phyloP scores from a whole-genome alignment of 208 protist genomes.

The Trichomonas gallinae region DNA sequence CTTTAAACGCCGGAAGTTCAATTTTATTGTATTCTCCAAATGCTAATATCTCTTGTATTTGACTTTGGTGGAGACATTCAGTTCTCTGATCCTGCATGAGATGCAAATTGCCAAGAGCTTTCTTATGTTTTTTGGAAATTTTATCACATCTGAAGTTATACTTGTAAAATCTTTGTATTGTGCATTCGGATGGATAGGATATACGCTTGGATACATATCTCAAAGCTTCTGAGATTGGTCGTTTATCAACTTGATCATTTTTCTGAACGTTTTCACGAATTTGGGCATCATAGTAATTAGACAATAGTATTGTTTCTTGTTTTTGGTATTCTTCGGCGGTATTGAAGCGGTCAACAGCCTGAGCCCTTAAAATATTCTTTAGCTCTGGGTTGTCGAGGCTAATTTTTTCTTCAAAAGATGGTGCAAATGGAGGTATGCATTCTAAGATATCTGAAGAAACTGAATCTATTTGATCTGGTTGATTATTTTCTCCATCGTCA shows the following conservation, averaged over 20 bases:
- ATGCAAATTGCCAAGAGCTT: not conserved
- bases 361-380: not conserved
- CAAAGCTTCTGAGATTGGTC: not conserved
- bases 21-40: not conserved
- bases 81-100: not conserved
- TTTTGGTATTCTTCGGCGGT: not conserved
- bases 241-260: not conserved
- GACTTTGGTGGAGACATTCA: not conserved
- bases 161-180: not conserved
- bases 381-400: not conserved
- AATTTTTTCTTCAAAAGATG: not conserved
- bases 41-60: not conserved
- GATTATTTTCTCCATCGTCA: not conserved
- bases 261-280: slow-evolving; percentile 8
- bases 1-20: not conserved
- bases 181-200: not conserved
- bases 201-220: not conserved
- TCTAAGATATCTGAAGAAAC: not conserved
- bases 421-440: not conserved
- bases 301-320: not conserved
- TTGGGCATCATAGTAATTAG: not conserved
- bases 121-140: not conserved
- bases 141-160: not conserved
- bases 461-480: not conserved
- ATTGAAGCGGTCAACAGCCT: not conserved